Percentiles rank a stretch among this genome's conserved stretches.
phyloP scores from a whole-genome alignment of 2,329 filamentous ascomycete genomes.

The Talaromyces amestolkiae region DNA sequence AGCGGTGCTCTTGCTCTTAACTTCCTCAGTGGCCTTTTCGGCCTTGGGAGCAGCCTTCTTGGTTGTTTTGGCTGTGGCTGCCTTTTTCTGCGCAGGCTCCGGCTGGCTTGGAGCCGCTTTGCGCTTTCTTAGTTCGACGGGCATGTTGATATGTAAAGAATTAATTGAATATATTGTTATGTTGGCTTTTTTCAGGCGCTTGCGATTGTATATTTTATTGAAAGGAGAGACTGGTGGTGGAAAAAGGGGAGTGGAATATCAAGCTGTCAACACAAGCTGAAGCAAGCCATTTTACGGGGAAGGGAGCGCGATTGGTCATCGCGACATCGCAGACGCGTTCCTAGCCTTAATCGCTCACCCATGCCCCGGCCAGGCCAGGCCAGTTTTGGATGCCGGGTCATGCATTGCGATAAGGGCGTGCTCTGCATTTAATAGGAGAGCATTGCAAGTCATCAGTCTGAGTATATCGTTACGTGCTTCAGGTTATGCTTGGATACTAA shows the following conservation, averaged over 20 bases:
- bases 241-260: constrained; percentile 3
- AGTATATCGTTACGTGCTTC: neutral
- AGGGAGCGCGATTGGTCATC: constrained; percentile 14
- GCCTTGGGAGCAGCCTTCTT: constrained; percentile 18
- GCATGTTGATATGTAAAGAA: constrained; percentile 30
- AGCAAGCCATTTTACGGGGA: neutral
- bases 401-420: neutral
- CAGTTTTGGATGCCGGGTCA: neutral
- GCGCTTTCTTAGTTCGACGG: constrained; percentile 64
- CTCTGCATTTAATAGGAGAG: neutral
- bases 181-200: neutral
- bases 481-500: too few relatives aligned
- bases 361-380: neutral
- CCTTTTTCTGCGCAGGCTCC: constrained; percentile 36
- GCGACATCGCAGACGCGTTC: constrained; percentile 14
- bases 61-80: constrained; percentile 19
- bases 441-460: neutral
- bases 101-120: constrained; percentile 50
- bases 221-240: neutral
- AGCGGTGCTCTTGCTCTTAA: constrained; percentile 27
- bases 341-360: constrained; percentile 5
- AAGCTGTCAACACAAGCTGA: neutral
- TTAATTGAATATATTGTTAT: neutral
- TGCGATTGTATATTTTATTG: neutral
- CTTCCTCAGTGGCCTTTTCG: constrained; percentile 3